Base-by-base conservation (phyloP, 805 yeast genomes). In the Torulaspora franciscae region DNA sequence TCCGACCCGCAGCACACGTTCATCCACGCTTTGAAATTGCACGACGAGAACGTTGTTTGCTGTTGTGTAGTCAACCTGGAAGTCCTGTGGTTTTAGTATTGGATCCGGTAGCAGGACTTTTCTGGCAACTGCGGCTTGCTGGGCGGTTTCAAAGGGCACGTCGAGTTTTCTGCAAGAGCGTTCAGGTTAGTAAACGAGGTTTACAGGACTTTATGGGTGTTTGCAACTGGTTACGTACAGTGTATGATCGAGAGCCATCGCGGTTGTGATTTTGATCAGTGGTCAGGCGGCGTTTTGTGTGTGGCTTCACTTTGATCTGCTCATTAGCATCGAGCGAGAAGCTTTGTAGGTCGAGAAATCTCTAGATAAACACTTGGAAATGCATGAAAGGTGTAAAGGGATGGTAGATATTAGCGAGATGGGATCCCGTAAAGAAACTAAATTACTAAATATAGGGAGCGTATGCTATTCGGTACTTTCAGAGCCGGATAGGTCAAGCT, bases 1-100 rank as follows among this genome's bases (percentile, higher is more conserved):
- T 7, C 95, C 95, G 5, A 88, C 95, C 49, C 97, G 70, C 41
- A 89, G 74, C 6, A 81, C 81, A 35, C 96, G 69, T 52, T 85
- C 95, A 40, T 85, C 80, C 0, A 72, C 70, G 1, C 88, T 87
- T 6, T 68, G 61, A 52, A 86, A 85, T 1, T 56, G 50, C 24
- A 81, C 75, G 2, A 61, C 47, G 32, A 87, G 67, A 0, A 48
- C 49, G 14, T 52, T 56, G 1, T 61, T 74, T 3, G 67, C 58
- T 0, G 66, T 58, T 5, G 58, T 36, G 49, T 79, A 80, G 1
- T 52, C 53, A 4, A 80, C 81, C 13, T 64, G 60, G 38, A 88
- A 70, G 61, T 86, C 93, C 42, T 75, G 71, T 1, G 82, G 81
- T 57, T 79, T 81, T 49, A 89, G 69, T n/a, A 84, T 80, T 1